A percentile compares a stretch with the other conserved stretches of the same genome.
phyloP scores from a whole-genome alignment of 495 filamentous ascomycete species.

The Daldinia vernicosa region DNA sequence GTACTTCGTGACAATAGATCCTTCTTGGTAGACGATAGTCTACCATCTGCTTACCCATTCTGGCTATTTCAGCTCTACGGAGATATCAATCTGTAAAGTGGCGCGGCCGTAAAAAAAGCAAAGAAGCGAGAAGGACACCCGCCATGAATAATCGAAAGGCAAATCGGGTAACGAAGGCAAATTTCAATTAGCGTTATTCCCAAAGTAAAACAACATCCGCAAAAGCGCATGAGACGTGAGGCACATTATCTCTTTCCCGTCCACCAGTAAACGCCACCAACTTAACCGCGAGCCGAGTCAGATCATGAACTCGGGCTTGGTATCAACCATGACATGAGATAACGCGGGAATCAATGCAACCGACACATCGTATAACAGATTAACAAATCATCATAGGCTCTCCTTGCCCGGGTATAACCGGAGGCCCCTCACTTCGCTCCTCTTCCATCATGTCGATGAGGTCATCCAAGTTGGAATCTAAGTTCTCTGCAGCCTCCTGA shows the following conservation, averaged over 20 bases:
- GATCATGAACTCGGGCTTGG: slow-evolving; percentile 3
- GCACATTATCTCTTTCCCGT: slow-evolving; percentile 24
- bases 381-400: slow-evolving; percentile 45
- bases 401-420: slow-evolving; percentile 29
- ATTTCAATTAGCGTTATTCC: background rate
- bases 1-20: background rate
- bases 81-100: background rate
- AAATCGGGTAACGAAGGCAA: background rate
- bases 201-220: slow-evolving; percentile 3
- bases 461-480: slow-evolving; percentile 58
- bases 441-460: slow-evolving; percentile 64
- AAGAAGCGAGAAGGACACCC: background rate
- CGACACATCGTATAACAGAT: background rate
- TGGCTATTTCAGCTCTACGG: slow-evolving; percentile 30
- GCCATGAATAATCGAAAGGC: background rate
- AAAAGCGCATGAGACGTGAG: slow-evolving; percentile 21
- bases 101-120: slow-evolving; percentile 13
- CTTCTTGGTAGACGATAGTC: slow-evolving; percentile 16
- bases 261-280: slow-evolving; percentile 28
- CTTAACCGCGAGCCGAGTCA: slow-evolving; percentile 11
- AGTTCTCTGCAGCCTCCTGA: slow-evolving; percentile 55
- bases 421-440: slow-evolving; percentile 45
- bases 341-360: slow-evolving; percentile 1
- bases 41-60: slow-evolving; percentile 28
- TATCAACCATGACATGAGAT: slow-evolving; percentile 5